Evolutionary conservation across 768 basidiomycete species (phyloP), one percentile per base, ranked within the genome.

Genomic region (Boletus subparvulus): DNA sequence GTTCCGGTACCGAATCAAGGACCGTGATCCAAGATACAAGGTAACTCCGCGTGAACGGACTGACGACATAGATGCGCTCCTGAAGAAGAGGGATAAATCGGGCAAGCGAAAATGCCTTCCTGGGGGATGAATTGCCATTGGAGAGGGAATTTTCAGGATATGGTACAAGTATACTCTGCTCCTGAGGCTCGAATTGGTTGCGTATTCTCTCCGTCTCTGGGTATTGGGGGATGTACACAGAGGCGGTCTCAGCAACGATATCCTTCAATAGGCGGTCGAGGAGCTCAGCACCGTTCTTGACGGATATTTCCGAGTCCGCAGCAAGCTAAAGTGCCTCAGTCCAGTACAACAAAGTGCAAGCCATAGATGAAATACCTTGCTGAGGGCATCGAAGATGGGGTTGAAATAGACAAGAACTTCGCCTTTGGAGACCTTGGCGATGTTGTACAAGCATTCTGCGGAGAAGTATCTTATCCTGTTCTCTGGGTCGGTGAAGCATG

Each of bases 371-470:
- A 65, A 83, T 65, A 95, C 96, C 80, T 98, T 98, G 79, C 92
- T 94, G 59, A 98, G 80, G 1, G 94, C 90, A 73, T 98, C 97
- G 65, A 99, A 99, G 53, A 98, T 93, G 55, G 95, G 94, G 68
- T 99, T 99, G 77, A 98, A 99, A 70, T 95, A 97, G 14, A 98
- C 85, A 55, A 99, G 77, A 33, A 98, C 88, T 72, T 98, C 96
- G 39, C 96, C 97, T 66, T 97, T 96, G 33, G 94, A 96, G 16
- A 97, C 95, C 73, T 95, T 93, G 28, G 91, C 92, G 61, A 99
- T 95, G 74, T 99, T 99, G 77, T 99, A 99, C 60, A 99, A 76
- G 67, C 94, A 96, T 70, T 99, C 97, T 26, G 94, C 95, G 6
- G 96, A 96, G 77, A 97, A 98, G 75, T 98, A 99, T 43, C 94